phyloP scores from a whole-genome alignment of 768 basidiomycete species.

The Russula abietina region DNA sequence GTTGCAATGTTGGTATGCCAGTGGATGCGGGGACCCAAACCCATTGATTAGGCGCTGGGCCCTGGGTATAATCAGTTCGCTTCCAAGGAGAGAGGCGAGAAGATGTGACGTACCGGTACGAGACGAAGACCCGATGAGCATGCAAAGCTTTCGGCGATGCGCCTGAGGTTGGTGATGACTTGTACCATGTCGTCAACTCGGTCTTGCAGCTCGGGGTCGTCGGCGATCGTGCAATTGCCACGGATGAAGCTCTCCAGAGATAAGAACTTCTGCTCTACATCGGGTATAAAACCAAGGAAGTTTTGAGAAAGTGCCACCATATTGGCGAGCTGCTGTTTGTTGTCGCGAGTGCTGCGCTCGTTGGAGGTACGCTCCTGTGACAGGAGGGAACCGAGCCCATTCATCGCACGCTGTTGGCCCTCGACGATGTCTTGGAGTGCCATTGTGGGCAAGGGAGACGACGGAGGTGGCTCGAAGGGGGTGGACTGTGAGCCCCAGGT shows the following conservation, averaged over 20 bases:
- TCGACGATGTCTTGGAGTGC: constrained; percentile 19
- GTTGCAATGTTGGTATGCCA: constrained; percentile 1
- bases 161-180: constrained; percentile 8
- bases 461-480: background rate
- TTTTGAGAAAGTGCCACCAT: constrained; percentile 12
- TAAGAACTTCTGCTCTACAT: constrained; percentile 13
- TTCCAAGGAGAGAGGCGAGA: background rate
- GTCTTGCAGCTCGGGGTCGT: constrained; percentile 5
- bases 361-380: constrained; percentile 4
- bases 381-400: constrained; percentile 14
- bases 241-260: constrained; percentile 2
- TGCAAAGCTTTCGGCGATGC: constrained; percentile 17
- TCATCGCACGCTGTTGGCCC: constrained; percentile 13
- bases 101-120: constrained; percentile 8
- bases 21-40: constrained; percentile 4
- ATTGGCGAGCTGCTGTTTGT: constrained; percentile 14
- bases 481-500: background rate
- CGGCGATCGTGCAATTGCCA: background rate
- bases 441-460: constrained; percentile 3
- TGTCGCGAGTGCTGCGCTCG: constrained; percentile 10
- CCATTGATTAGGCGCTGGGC: constrained; percentile 5
- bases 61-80: background rate
- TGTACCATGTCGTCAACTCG: constrained; percentile 13
- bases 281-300: constrained; percentile 16
- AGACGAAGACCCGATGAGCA: constrained; percentile 18